Base-by-base conservation (phyloP, 2,329 filamentous ascomycete genomes). In the Talaromyces sp. region DNA sequence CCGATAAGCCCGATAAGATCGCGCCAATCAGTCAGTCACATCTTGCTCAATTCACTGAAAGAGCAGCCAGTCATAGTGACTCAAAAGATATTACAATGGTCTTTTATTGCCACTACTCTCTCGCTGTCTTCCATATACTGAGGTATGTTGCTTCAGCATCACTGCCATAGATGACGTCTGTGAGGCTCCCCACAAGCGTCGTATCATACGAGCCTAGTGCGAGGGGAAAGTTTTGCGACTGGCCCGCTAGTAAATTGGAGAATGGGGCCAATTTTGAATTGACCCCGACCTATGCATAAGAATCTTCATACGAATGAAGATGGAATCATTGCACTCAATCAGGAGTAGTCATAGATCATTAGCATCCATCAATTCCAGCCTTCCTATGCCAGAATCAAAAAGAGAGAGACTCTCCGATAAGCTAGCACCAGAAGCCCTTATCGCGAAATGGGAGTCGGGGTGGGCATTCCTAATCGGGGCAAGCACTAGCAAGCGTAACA, bases 401-500 rank as follows among this genome's bases (percentile, higher is more conserved):
- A 28, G 25, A 28, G 25, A 28, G 25, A 7, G 25, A 28, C 25
- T n/a, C n/a, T n/a, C n/a, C n/a, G n/a, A n/a, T n/a, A n/a, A n/a
- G 25, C 25, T 48, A 48, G 45, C 10, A 28, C 45, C 45, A 25
- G 25, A 35, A 35, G 10, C 10, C 11, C 46, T 45, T 39, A 46
- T 46, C 53, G 22, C n/a, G 33, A 48, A 48, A 19, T 28, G 28
- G 15, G n/a, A 35, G 28, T 48, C 39, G 40, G 56, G 41, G 33
- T 22, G 41, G 36, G 41, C 39, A 58, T 46, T 50, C 57, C 57
- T 36, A 36, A 36, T 54, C 28, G 6, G 51, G 57, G 57, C 36
- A 58, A 58, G 45, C 52, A 37, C 50, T 54, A 58, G 50, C 51
- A 58, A 35, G 36, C n/a, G n/a, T n/a, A n/a, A n/a, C n/a, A n/a